A percentile compares a stretch with the other conserved stretches of the same genome.
These are phyloP conservation scores for Leptomonas seymouri DNA, from an alignment of 208 protist species.

Conservation along the genomic window DNA sequence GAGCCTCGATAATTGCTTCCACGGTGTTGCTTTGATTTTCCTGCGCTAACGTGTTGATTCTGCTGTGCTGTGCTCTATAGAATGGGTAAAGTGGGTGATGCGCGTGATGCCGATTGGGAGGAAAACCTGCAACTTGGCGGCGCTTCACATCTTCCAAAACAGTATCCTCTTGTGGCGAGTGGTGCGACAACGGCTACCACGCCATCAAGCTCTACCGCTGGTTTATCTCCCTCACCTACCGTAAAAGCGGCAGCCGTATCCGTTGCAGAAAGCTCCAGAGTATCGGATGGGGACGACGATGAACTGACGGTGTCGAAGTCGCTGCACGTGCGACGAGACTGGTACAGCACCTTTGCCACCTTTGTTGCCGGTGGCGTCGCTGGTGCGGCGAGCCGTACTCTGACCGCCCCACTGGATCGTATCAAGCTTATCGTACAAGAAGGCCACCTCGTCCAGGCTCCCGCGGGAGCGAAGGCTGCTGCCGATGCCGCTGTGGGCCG, in stretches of 20 bases:
- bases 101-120: neutral
- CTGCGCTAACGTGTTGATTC: too few species aligned
- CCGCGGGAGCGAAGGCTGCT: neutral
- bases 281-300: slow-evolving; percentile 12
- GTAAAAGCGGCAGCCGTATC: too few species aligned
- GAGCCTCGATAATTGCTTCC: too few species aligned
- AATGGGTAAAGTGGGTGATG: neutral
- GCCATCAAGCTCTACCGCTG: neutral
- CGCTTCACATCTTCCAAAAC: neutral
- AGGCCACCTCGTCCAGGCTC: slow-evolving; percentile 63
- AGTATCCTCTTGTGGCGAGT: too few species aligned
- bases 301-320: slow-evolving; percentile 20
- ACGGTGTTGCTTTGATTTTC: too few species aligned
- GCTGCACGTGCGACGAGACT: slow-evolving; percentile 70
- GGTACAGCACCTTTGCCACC: slow-evolving; percentile 76
- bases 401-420: slow-evolving; percentile 92
- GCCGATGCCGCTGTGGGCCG: neutral
- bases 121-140: neutral
- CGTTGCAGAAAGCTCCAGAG: too few species aligned
- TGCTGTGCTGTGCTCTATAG: neutral
- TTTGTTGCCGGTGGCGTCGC: slow-evolving; percentile 87
- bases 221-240: too few species aligned
- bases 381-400: slow-evolving; percentile 80
- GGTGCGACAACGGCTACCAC: neutral
- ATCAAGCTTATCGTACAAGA: slow-evolving; percentile 94